phyloP scores from a whole-genome alignment of 768 basidiomycete species.

The Auricularia sp. region DNA sequence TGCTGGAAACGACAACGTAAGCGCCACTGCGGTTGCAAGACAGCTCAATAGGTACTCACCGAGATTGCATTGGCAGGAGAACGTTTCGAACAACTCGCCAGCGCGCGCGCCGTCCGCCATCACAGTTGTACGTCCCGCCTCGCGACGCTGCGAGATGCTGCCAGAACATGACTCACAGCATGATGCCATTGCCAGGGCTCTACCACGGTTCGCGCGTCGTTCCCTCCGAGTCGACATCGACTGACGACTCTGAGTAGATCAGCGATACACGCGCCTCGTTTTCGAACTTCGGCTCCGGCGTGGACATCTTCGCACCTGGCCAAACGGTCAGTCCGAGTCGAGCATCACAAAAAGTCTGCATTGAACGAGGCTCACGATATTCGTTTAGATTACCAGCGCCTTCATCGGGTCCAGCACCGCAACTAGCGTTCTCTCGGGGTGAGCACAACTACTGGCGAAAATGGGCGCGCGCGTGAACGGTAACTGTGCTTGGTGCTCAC shows the following conservation, averaged over 20 bases:
- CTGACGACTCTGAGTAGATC: background rate
- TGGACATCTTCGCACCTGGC: conserved; percentile 36
- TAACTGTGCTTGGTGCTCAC: background rate
- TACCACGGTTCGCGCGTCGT: background rate
- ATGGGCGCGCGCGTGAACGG: too few relatives aligned
- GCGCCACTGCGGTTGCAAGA: conserved; percentile 4
- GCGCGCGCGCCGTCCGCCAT: conserved; percentile 10
- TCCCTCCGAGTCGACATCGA: background rate
- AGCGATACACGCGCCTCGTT: conserved; percentile 4
- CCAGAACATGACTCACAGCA: background rate
- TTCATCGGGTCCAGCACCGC: background rate
- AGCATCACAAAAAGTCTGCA: too few relatives aligned
- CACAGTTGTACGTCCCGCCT: conserved; percentile 21
- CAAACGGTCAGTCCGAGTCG: conserved; percentile 12
- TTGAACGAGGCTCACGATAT: too few relatives aligned
- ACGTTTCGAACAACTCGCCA: conserved; percentile 6
- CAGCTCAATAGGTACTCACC: background rate
- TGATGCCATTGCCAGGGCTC: background rate
- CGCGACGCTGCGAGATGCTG: background rate
- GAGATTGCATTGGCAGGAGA: background rate
- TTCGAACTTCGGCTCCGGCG: conserved; percentile 16
- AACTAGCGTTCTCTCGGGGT: conserved; percentile 13
- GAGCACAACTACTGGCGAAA: background rate
- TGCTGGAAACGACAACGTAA: conserved; percentile 10
- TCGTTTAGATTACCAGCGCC: background rate